Evolutionary conservation across 192 early-diverging fungal genomes (phyloP).

Genomic region (Powellomyces hirtus): DNA sequence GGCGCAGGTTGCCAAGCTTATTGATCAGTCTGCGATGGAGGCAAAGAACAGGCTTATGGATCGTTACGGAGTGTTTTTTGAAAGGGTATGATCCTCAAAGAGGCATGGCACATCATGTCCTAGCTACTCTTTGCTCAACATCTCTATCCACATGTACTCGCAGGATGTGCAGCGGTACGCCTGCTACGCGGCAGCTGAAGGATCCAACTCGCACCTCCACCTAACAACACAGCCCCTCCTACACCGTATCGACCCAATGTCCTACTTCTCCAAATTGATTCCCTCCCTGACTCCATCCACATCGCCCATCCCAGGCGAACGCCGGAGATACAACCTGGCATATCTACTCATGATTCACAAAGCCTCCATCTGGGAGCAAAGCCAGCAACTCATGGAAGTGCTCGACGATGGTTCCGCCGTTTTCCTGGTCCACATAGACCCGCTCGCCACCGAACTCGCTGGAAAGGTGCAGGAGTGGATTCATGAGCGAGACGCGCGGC

Average conservation of each 20-base stretch:
- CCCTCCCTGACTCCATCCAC: constrained; percentile 1
- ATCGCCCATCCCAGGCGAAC: constrained; percentile 13
- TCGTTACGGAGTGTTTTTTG: not conserved
- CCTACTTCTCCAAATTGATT: constrained; percentile 9
- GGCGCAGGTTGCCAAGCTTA: constrained; percentile 22
- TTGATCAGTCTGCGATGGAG: constrained; percentile 36
- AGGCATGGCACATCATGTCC: not conserved
- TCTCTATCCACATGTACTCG: not conserved
- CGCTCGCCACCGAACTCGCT: constrained; percentile 8
- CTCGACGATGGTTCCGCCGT: constrained; percentile 43
- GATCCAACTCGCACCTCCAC: constrained; percentile 32
- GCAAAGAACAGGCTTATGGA: not conserved
- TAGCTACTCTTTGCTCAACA: not conserved
- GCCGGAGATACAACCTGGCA: constrained; percentile 37
- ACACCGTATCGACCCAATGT: constrained; percentile 14
- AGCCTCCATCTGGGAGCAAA: constrained; percentile 2
- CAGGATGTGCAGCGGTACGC: constrained; percentile 39
- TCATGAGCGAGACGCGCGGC: constrained; percentile 2
- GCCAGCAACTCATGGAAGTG: constrained; percentile 26
- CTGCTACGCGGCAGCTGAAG: constrained; percentile 46
- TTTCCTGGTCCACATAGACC: constrained; percentile 47
- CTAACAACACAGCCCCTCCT: constrained; percentile 34
- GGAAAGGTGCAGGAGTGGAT: constrained; percentile 22
- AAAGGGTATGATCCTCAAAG: not conserved
- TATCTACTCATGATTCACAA: constrained; percentile 52